phyloP scores from a whole-genome alignment of 257 asterid genomes.

The Nicotiana tomentosiformis region DNA sequence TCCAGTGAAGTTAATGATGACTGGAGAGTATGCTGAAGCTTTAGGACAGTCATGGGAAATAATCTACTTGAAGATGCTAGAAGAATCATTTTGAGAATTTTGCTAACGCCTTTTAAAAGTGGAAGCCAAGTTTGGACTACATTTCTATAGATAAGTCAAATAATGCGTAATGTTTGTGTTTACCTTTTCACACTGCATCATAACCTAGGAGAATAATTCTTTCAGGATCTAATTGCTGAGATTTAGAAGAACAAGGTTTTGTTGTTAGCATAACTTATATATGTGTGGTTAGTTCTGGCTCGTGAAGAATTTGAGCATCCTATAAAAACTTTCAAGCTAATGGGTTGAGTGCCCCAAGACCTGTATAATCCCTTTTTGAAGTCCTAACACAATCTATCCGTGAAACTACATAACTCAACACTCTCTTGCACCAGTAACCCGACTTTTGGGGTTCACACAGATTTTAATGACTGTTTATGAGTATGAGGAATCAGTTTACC shows the following conservation, averaged over 20 bases:
- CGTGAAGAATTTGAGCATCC: background rate
- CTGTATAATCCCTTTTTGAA: background rate
- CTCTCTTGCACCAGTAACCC: background rate
- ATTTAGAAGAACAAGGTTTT: background rate
- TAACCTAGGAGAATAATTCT: background rate
- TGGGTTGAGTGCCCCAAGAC: background rate
- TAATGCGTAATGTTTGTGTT: background rate
- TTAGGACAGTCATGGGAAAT: background rate
- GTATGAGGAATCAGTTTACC: background rate
- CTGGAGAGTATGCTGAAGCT: background rate
- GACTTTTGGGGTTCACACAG: background rate
- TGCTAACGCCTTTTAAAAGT: background rate
- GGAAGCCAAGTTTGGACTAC: background rate
- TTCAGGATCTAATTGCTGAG: no score
- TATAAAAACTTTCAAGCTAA: background rate
- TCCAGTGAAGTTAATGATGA: background rate
- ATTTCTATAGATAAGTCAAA: background rate
- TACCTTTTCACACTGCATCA: background rate
- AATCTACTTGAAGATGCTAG: background rate
- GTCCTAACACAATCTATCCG: background rate
- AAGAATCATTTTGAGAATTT: background rate
- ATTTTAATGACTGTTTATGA: background rate
- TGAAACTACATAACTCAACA: background rate
- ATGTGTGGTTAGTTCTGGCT: background rate
- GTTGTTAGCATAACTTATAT: background rate